Base-by-base conservation (phyloP, 1,284 basidiomycete species). In the Peniophora sp. region DNA sequence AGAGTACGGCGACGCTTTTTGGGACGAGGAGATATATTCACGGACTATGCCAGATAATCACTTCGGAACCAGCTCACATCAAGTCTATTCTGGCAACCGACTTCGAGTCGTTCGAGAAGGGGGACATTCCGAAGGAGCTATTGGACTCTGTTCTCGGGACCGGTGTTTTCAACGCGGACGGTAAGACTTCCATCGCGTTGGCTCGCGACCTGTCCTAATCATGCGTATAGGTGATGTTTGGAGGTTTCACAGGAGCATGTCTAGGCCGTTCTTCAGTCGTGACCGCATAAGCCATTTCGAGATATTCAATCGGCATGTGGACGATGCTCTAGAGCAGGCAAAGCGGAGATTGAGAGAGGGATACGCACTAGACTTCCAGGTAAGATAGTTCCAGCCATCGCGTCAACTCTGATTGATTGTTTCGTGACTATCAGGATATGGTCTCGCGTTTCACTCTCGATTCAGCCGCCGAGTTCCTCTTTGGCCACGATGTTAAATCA, bases 251-350 rank as follows among this genome's bases (percentile, higher is more conserved):
- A 16, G 38, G 5, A 27, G 9, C 1, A 35, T 49, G 1, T 2
- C 3, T 10, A 77, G 75, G 56, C 78, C 78, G 0, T 79, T 77
- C 61, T 78, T 81, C 56, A 72, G 63, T 51, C 65, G 65, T n/a
- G 73, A 77, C 38, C 65, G 73, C 8, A 73, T 77, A 50, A 69
- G 65, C 45, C 70, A 79, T 52, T 75, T 76, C 43, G 75, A 79
- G 19, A 71, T 73, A 19, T 79, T 79, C 55, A 73, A 74, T 23
- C 58, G 61, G 5, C 71, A 74, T 52, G 66, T 67, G 6, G 63
- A 70, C 20, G 59, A 65, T 39, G 67, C 68, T 3, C 61, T 78
- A 39, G 39, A 36, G 10, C 53, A 55, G 23, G 47, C 58, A 35
- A 48, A 45, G 16, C 46, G 20, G 5, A 52, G 56, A 3, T 47